Conservation (phyloP, 768 basidiomycete species). For the Coprinellus micaceus region DNA sequence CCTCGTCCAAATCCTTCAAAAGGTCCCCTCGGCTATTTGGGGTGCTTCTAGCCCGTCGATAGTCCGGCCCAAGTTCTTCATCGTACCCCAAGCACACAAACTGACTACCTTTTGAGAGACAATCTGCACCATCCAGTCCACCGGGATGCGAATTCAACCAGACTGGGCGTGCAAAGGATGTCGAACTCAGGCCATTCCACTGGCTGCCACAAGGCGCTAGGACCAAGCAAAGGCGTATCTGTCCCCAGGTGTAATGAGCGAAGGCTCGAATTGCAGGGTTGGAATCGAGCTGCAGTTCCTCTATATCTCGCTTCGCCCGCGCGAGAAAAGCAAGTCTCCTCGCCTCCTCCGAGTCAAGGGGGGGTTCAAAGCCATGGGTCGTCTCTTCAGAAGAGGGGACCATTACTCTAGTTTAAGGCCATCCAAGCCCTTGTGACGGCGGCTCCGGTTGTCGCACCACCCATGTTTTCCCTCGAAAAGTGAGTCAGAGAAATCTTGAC, state of each 20-base stretch:
- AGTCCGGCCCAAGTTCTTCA: background rate
- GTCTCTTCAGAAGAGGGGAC: background rate
- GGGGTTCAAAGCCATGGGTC: background rate
- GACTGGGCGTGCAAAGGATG: background rate
- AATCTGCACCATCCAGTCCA: background rate
- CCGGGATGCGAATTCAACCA: background rate
- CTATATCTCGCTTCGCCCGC: background rate
- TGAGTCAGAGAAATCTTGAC: too few species aligned
- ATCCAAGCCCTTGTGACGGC: too few species aligned
- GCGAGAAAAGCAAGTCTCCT: background rate
- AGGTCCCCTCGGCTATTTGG: background rate
- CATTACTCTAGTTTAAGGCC: background rate
- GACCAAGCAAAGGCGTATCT: background rate
- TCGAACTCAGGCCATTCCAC: background rate
- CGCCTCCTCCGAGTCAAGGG: too few species aligned
- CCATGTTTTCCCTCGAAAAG: too few species aligned
- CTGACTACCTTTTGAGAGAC: too few species aligned
- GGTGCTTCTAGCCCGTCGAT: background rate
- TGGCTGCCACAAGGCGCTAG: background rate
- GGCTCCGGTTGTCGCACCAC: background rate
- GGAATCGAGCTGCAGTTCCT: background rate
- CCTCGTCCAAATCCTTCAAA: background rate
- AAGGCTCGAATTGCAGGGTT: background rate
- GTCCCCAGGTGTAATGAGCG: background rate
- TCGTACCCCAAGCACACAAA: too few species aligned